A percentile compares a stretch with the other conserved stretches of the same genome.
Conservation (phyloP, 257 asterid species). For the Schizonepeta tenuifolia region DNA sequence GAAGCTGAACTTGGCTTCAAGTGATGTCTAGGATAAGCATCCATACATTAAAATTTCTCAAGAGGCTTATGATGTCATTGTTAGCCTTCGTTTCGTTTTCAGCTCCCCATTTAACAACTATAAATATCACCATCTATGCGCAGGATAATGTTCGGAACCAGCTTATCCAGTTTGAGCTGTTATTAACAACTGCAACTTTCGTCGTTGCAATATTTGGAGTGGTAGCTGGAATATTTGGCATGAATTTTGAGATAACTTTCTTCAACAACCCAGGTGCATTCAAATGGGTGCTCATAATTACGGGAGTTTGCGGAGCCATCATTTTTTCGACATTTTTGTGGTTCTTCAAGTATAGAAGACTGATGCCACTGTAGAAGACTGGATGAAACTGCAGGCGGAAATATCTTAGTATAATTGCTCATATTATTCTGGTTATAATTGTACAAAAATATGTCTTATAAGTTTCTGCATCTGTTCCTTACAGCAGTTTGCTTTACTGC, state of each 20-base stretch:
- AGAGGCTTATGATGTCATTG: not conserved
- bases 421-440: constrained; percentile 17
- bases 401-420: not conserved
- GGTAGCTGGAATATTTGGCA: constrained; percentile 96
- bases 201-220: constrained; percentile 95
- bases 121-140: constrained; percentile 25
- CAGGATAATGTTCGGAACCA: constrained; percentile 99
- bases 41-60: not conserved
- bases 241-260: constrained; percentile 75
- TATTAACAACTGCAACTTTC: constrained; percentile 91
- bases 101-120: not conserved
- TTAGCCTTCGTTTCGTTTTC: not conserved
- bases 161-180: constrained; percentile 92
- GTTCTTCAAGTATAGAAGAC: constrained; percentile 80
- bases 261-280: constrained; percentile 72
- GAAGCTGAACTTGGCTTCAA: not conserved
- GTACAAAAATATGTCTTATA: constrained; percentile 21
- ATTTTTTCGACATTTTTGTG: constrained; percentile 72
- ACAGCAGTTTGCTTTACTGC: not conserved
- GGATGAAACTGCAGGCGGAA: constrained; percentile 26
- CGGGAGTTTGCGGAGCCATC: constrained; percentile 68
- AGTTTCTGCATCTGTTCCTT: not conserved
- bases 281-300: constrained; percentile 86
- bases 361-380: constrained; percentile 82
- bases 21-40: not conserved